Evolutionary conservation across 106 monocot genomes (phyloP), one percentile per base, ranked within the genome.

Genomic region (Apostasia shenzhenica): DNA sequence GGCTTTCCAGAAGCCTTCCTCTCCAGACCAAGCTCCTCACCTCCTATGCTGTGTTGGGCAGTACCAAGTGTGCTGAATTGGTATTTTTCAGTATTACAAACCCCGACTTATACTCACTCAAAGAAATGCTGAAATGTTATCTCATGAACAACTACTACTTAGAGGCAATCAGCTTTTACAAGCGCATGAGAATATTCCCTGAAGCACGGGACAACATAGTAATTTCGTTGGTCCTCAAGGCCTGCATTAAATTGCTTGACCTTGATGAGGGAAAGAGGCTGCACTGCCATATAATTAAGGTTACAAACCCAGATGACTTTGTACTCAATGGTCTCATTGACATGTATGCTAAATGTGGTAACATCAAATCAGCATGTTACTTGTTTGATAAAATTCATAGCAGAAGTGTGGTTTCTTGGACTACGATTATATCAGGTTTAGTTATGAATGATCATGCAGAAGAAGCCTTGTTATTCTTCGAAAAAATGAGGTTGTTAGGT

Each of bases 341-440:
- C 8, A 61, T 85, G 85, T 89, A 89, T 59, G 80, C 72, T 1
- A 89, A 89, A 75, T 80, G 80, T 37, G 75, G 80, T 0, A 69
- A 80, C 11, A 48, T 82, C 52, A 72, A 78, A 1, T 77, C 74
- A 8, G 66, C 77, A 26, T 61, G 72, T 2, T 66, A 55, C 55
- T 7, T 80, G 44, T 82, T 89, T 54, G 85, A 85, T 37, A 66
- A 60, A 61, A 62, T 82, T 68, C 42, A 45, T 0, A 60, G 70
- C 8, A 69, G 66, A 45, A 80, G 80, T 78, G 82, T 78, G 14
- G 85, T 89, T 46, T 75, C 82, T 14, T 89, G 85, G 85, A 85
- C 82, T 54, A 77, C 81, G 1, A 77, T 85, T 41, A 80, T 89
- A 60, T 61, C 77, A 14, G 80, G 82, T 37, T 89, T 61, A 45